phyloP scores from a whole-genome alignment of 257 asterid species.

The Gentiana dahurica region DNA sequence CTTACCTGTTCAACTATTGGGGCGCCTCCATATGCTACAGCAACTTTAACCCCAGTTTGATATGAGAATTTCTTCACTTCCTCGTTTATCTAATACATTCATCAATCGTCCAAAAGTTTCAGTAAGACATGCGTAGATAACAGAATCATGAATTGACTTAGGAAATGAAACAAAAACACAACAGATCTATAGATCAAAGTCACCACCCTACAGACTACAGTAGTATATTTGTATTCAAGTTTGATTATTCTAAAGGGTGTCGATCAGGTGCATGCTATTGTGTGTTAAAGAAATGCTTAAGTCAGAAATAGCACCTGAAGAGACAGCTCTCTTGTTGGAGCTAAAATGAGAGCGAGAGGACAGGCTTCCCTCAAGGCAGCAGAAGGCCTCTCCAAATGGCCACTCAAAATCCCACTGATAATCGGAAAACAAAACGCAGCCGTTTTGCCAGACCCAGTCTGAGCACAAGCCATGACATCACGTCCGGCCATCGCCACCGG shows the following conservation, averaged over 20 bases:
- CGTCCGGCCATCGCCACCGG: constrained; percentile 65
- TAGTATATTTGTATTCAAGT: neutral
- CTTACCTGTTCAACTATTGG: constrained; percentile 49
- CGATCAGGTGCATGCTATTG: too few species aligned
- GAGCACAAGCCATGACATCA: constrained; percentile 84
- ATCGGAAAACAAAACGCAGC: constrained; percentile 83
- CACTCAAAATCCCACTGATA: constrained; percentile 29
- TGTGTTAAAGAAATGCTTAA: neutral
- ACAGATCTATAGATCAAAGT: neutral
- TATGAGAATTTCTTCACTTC: constrained; percentile 57
- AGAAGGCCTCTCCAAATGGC: constrained; percentile 1
- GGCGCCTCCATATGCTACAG: constrained; percentile 69
- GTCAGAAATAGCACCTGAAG: constrained; percentile 35
- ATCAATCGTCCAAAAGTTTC: neutral
- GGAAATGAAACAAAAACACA: neutral
- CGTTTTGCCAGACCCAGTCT: constrained; percentile 81
- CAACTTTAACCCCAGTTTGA: constrained; percentile 59
- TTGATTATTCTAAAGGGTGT: neutral
- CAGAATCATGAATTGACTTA: too few species aligned
- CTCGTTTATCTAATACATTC: constrained; percentile 39
- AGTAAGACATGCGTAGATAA: neutral
- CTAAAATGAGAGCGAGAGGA: constrained; percentile 58
- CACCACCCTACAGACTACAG: neutral
- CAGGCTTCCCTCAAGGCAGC: constrained; percentile 14
- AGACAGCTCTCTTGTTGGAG: constrained; percentile 76